Evolutionary conservation across 139 green algal species (phyloP).

Genomic region (Coelastrella sp.): DNA sequence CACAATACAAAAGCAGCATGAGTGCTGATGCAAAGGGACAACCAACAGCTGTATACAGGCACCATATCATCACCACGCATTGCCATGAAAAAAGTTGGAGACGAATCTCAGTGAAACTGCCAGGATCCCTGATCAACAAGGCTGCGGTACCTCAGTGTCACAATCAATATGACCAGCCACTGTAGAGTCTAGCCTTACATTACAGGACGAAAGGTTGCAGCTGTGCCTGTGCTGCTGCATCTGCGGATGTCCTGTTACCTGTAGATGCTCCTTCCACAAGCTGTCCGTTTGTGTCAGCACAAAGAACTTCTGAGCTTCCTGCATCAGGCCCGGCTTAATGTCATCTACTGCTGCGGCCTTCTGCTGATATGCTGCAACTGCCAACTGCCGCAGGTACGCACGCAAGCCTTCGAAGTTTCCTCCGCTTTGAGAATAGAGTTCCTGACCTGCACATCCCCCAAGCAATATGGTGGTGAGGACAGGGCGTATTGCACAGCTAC

Average conservation of each 20-base stretch:
- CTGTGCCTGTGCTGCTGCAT: too few species aligned
- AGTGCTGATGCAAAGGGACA: too few species aligned
- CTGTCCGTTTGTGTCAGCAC: constrained; percentile 95
- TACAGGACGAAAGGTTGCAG: too few species aligned
- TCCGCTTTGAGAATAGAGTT: constrained; percentile 41
- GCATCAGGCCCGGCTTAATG: constrained; percentile 84
- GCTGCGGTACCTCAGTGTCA: too few species aligned
- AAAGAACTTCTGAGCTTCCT: constrained; percentile 94
- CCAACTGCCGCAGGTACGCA: constrained; percentile 69
- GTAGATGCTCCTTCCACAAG: constrained; percentile 96
- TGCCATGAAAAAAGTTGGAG: too few species aligned
- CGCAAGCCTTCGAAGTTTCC: constrained; percentile 83
- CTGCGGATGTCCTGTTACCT: constrained; percentile 54
- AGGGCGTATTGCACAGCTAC: not conserved
- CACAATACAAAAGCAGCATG: not conserved
- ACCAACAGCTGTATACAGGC: too few species aligned
- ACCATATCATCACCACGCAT: too few species aligned
- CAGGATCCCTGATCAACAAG: too few species aligned
- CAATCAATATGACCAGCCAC: too few species aligned
- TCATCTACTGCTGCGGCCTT: constrained; percentile 86
- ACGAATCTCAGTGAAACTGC: too few species aligned
- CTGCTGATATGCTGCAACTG: constrained; percentile 78
- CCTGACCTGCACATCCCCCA: not conserved
- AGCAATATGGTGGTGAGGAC: not conserved
- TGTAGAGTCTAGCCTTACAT: too few species aligned